A percentile compares a stretch with the other conserved stretches of the same genome.
phyloP scores from a whole-genome alignment of 331 rosid species.

The Telfairia occidentalis region DNA sequence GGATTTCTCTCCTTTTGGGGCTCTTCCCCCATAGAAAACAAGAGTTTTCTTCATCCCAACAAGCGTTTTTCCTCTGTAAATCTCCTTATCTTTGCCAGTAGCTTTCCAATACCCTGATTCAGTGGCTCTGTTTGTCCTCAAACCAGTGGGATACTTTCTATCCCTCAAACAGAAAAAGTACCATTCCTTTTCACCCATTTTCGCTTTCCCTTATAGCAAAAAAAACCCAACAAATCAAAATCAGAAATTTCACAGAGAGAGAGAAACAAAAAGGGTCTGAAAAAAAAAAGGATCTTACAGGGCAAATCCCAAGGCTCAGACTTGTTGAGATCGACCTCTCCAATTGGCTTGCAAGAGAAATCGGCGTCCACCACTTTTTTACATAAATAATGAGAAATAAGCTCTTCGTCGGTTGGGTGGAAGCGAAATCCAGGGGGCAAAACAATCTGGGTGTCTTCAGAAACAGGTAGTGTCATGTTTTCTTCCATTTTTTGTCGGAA shows the following conservation, averaged over 20 bases:
- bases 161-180: constrained; percentile 81
- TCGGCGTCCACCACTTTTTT: constrained; percentile 41
- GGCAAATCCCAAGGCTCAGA: constrained; percentile 95
- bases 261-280: neutral
- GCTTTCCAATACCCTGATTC: constrained; percentile 91
- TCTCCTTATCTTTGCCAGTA: constrained; percentile 80
- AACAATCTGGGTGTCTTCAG: constrained; percentile 38
- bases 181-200: constrained; percentile 90
- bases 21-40: constrained; percentile 79
- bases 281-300: constrained; percentile 27
- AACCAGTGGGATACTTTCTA: constrained; percentile 81
- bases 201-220: constrained; percentile 50
- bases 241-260: neutral
- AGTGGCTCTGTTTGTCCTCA: constrained; percentile 83
- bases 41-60: constrained; percentile 93
- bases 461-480: constrained; percentile 12
- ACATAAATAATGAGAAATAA: constrained; percentile 58
- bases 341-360: constrained; percentile 63
- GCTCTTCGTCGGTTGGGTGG: constrained; percentile 91
- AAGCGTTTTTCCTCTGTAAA: constrained; percentile 53
- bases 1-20: constrained; percentile 82
- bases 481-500: constrained; percentile 6
- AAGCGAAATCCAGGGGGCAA: constrained; percentile 86
- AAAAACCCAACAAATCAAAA: neutral
- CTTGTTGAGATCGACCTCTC: constrained; percentile 80